Conservation (phyloP, 1,284 basidiomycete genomes). For the Ceratorhiza oryzae-sativae region DNA sequence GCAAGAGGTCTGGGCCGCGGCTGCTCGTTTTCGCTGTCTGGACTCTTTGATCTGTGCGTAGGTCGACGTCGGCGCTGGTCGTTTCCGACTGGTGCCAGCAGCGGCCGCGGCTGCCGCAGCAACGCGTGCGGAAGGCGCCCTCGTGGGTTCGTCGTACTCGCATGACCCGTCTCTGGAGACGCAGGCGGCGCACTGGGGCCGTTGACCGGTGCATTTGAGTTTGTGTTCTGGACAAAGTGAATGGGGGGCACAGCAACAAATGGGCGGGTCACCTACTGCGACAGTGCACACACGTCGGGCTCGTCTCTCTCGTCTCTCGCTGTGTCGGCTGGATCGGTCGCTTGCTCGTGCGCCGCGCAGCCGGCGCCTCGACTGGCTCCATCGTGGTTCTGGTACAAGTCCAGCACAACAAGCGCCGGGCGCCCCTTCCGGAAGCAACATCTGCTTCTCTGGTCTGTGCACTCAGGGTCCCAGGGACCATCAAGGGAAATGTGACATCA, state of each 20-base stretch:
- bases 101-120: background rate
- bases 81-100: background rate
- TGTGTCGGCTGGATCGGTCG: background rate
- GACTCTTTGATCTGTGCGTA: constrained; percentile 29
- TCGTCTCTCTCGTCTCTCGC: background rate
- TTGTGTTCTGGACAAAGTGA: constrained; percentile 5
- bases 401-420: constrained; percentile 8
- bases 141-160: constrained; percentile 13
- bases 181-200: constrained; percentile 4
- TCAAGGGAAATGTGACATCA: constrained; percentile 16
- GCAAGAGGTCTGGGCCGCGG: constrained; percentile 22
- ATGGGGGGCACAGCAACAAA: background rate
- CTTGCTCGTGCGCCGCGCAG: background rate
- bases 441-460: constrained; percentile 13
- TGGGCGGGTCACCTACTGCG: constrained; percentile 3
- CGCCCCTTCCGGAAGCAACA: constrained; percentile 11
- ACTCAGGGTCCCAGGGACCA: constrained; percentile 15
- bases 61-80: constrained; percentile 6
- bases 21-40: constrained; percentile 16
- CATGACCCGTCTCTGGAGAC: background rate
- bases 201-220: constrained; percentile 1
- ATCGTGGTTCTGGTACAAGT: constrained; percentile 1
- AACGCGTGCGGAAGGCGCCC: background rate
- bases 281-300: background rate
- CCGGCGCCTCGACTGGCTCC: constrained; percentile 1